A percentile compares a stretch with the other conserved stretches of the same genome.
These are phyloP conservation scores for Cladosporium cucumerinum DNA, from an alignment of 2,329 filamentous ascomycete species.

Conservation along the genomic window DNA sequence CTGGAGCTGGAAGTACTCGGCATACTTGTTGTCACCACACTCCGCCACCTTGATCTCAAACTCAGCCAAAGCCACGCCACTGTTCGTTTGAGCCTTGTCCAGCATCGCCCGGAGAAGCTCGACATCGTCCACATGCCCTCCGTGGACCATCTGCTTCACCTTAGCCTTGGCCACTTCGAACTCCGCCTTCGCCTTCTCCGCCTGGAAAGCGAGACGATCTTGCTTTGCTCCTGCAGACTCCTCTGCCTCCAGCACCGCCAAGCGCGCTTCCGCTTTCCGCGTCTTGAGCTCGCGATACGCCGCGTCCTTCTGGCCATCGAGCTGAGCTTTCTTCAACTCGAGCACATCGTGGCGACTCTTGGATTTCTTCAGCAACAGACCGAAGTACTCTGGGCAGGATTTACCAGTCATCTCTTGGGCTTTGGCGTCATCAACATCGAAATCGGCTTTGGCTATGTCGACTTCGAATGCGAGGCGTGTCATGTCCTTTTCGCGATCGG, in stretches of 20 bases:
- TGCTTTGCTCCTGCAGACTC: neutral
- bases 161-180: neutral
- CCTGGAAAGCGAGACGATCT: neutral
- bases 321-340: neutral
- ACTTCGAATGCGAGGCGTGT: neutral
- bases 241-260: neutral
- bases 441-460: neutral
- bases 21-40: neutral
- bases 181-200: neutral
- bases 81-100: neutral
- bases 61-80: neutral
- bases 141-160: neutral
- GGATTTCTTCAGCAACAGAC: neutral
- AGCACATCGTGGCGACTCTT: neutral
- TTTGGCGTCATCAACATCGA: neutral
- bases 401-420: neutral
- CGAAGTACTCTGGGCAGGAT: neutral
- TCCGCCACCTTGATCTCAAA: neutral
- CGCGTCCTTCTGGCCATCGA: neutral
- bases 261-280: neutral
- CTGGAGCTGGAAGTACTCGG: neutral
- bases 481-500: neutral
- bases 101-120: neutral
- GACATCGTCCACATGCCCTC: neutral
- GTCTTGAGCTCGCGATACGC: neutral